Evolutionary conservation across 2,329 filamentous ascomycete species (phyloP).

Genomic region (Fusarium virguliforme): DNA sequence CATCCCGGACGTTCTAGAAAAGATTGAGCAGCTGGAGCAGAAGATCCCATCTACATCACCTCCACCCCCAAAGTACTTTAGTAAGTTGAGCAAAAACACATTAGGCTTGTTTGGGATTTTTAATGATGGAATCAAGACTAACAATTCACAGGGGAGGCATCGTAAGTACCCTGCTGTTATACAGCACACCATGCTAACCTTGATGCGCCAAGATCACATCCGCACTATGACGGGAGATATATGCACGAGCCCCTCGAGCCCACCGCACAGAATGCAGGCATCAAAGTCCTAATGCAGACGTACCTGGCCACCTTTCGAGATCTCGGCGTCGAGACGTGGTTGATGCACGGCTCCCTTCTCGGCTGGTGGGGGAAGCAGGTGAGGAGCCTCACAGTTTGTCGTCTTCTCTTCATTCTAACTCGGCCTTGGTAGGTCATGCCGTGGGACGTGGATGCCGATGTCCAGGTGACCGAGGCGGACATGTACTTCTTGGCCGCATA

Average conservation of each 20-base stretch:
- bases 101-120: background rate
- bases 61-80: slow-evolving; percentile 40
- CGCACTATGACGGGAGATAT: slow-evolving; percentile 61
- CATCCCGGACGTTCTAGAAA: slow-evolving; percentile 24
- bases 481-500: slow-evolving; percentile 76
- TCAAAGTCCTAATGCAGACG: slow-evolving; percentile 78
- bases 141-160: slow-evolving; percentile 42
- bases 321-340: slow-evolving; percentile 82
- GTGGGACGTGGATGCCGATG: slow-evolving; percentile 85
- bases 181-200: slow-evolving; percentile 29
- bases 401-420: slow-evolving; percentile 16
- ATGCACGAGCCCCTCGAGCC: slow-evolving; percentile 61
- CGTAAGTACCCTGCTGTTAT: slow-evolving; percentile 32
- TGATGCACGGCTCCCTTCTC: slow-evolving; percentile 86
- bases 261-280: slow-evolving; percentile 72
- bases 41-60: slow-evolving; percentile 14
- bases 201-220: slow-evolving; percentile 36
- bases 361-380: slow-evolving; percentile 84
- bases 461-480: slow-evolving; percentile 78
- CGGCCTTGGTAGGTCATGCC: slow-evolving; percentile 72
- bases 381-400: slow-evolving; percentile 32
- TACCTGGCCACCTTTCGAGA: slow-evolving; percentile 79
- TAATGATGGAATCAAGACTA: slow-evolving; percentile 2
- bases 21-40: slow-evolving; percentile 32
- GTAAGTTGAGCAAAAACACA: slow-evolving; percentile 19